Evolutionary conservation across 2,329 filamentous ascomycete species (phyloP).

Genomic region (Exutisphaerella laricina): DNA sequence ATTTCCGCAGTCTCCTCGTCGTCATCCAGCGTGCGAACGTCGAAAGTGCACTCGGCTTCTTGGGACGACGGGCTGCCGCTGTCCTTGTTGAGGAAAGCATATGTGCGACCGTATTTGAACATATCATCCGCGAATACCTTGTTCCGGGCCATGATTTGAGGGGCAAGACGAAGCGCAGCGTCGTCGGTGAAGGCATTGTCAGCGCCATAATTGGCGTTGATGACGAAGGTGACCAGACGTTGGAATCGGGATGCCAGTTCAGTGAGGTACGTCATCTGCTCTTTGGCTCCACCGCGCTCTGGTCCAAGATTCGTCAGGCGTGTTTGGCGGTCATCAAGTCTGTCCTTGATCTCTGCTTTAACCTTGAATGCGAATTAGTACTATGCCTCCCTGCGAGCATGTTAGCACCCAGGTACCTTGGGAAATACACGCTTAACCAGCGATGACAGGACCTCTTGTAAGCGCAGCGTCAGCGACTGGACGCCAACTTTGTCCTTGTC

Average conservation of each 20-base stretch:
- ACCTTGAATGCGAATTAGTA: slow-evolving; percentile 24
- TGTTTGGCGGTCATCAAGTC: slow-evolving; percentile 21
- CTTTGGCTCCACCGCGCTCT: slow-evolving; percentile 39
- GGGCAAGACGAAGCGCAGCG: slow-evolving; percentile 33
- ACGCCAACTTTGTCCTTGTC: slow-evolving; percentile 39
- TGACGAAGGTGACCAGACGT: slow-evolving; percentile 30
- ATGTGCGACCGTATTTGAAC: slow-evolving; percentile 23
- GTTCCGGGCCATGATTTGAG: slow-evolving; percentile 29
- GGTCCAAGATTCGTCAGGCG: slow-evolving; percentile 46
- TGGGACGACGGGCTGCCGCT: neutral
- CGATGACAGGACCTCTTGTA: slow-evolving; percentile 39
- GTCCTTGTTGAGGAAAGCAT: slow-evolving; percentile 23
- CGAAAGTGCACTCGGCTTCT: neutral
- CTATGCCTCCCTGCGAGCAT: no score
- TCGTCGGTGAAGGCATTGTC: slow-evolving; percentile 33
- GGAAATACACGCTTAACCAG: slow-evolving; percentile 46
- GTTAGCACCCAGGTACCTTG: slow-evolving; percentile 35
- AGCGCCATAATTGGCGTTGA: slow-evolving; percentile 36
- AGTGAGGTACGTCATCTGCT: slow-evolving; percentile 48
- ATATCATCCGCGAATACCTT: slow-evolving; percentile 27
- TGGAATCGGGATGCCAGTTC: slow-evolving; percentile 40
- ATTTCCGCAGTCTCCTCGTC: slow-evolving; percentile 9
- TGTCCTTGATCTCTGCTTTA: slow-evolving; percentile 33
- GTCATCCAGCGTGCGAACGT: slow-evolving; percentile 2
- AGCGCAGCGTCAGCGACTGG: slow-evolving; percentile 34